These are phyloP conservation scores for Phialocephala subalpina DNA, from an alignment of 2,329 filamentous ascomycete species.

Conservation along the genomic window DNA sequence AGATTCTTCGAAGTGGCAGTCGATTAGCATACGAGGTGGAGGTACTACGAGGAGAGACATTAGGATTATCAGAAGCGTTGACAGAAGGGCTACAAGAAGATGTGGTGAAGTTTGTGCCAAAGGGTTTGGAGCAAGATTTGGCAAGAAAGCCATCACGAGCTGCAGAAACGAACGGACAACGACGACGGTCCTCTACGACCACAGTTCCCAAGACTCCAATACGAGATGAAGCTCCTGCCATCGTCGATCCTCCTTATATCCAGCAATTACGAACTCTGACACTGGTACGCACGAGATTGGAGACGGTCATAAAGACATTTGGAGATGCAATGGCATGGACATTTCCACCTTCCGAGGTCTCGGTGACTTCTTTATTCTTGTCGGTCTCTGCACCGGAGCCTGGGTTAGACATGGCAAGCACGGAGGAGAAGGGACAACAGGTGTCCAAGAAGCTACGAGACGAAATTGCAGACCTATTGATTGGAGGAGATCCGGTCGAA, in stretches of 20 bases:
- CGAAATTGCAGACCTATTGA: conserved; percentile 76
- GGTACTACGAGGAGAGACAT: conserved; percentile 85
- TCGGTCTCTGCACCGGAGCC: conserved; percentile 88
- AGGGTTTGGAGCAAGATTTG: conserved; percentile 44
- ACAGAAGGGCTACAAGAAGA: conserved; percentile 76
- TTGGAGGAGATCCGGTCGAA: conserved; percentile 64
- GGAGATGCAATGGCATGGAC: conserved; percentile 96
- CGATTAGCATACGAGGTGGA: conserved; percentile 95
- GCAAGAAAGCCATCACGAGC: conserved; percentile 32
- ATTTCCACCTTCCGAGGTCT: conserved; percentile 86
- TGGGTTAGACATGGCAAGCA: conserved; percentile 69
- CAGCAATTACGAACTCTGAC: conserved; percentile 83
- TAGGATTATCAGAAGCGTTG: conserved; percentile 81
- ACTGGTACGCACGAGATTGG: conserved; percentile 82
- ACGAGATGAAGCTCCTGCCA: conserved; percentile 34
- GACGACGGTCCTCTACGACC: conserved; percentile 39
- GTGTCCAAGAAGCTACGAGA: conserved; percentile 74
- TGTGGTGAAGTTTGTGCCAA: conserved; percentile 74
- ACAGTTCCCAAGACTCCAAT: conserved; percentile 39
- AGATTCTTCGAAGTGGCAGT: conserved; percentile 89
- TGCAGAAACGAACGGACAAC: conserved; percentile 36
- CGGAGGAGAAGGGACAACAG: conserved; percentile 87
- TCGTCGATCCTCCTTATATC: conserved; percentile 71
- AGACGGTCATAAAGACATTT: conserved; percentile 89
- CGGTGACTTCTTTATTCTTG: conserved; percentile 84